These are phyloP conservation scores for Backusella tuberculispora DNA, from an alignment of 192 early-diverging fungal genomes.

Conservation along the genomic window DNA sequence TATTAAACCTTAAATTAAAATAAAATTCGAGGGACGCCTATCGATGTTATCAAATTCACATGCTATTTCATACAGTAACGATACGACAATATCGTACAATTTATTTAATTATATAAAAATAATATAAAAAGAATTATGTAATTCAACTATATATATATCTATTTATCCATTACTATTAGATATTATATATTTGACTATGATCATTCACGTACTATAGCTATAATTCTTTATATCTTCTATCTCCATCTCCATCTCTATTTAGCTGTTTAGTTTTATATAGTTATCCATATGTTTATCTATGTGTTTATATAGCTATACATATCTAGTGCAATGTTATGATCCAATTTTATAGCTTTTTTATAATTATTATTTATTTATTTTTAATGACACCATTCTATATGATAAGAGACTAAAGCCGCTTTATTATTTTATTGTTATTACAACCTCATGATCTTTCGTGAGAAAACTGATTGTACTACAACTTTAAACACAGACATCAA, in stretches of 20 bases:
- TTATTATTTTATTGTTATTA: neutral
- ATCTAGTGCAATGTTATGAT: no score
- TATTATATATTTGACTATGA: no score
- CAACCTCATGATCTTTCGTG: slow-evolving; percentile 4
- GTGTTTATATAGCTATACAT: no score
- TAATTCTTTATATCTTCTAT: no score
- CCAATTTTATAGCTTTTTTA: no score
- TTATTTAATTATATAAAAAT: neutral
- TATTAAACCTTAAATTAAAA: neutral
- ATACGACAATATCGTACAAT: neutral
- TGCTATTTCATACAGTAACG: neutral
- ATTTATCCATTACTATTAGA: no score
- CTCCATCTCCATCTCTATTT: no score
- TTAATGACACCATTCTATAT: slow-evolving; percentile 6
- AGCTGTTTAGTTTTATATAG: no score
- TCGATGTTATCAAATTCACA: neutral
- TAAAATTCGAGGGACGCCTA: neutral
- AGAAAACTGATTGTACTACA: slow-evolving; percentile 13
- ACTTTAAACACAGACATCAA: slow-evolving; percentile 15
- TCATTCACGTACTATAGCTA: no score
- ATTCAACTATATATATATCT: no score
- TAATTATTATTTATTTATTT: neutral
- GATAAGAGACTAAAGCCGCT: slow-evolving; percentile 1
- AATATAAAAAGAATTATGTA: neutral
- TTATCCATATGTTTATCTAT: no score